phyloP scores from a whole-genome alignment of 495 filamentous ascomycete species.

The Tetracladium setigerum region DNA sequence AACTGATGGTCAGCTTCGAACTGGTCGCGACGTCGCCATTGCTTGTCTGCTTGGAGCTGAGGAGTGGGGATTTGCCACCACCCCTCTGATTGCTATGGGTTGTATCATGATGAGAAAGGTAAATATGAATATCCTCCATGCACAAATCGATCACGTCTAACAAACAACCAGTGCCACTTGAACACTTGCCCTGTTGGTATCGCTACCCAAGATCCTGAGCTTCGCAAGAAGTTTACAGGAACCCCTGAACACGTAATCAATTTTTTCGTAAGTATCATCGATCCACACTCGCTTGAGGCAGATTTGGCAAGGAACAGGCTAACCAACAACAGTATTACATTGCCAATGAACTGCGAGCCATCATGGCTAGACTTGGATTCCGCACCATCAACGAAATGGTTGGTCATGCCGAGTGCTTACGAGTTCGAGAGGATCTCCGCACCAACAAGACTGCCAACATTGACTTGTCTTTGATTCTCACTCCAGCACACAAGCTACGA shows the following conservation, averaged over 20 bases:
- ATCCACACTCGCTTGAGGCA: no score
- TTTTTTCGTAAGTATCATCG: conserved; percentile 56
- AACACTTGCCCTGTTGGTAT: conserved; percentile 98
- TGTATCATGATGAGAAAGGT: conserved; percentile 94
- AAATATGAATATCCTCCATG: conserved; percentile 18
- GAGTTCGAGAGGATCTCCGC: conserved; percentile 81
- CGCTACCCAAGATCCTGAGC: conserved; percentile 90
- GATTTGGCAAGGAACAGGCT: no score
- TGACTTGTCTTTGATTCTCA: conserved; percentile 91
- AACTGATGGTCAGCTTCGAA: conserved; percentile 94
- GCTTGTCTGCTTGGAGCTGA: conserved; percentile 95
- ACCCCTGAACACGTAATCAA: conserved; percentile 98
- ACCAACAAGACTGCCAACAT: conserved; percentile 88
- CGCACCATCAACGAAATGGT: conserved; percentile 98
- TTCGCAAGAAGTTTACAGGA: conserved; percentile 90
- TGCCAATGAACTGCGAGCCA: conserved; percentile 93
- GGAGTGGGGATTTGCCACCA: conserved; percentile 98
- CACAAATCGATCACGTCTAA: neutral
- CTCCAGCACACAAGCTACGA: conserved; percentile 90
- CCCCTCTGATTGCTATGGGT: conserved; percentile 93
- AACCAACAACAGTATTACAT: conserved; percentile 60
- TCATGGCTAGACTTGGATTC: conserved; percentile 96
- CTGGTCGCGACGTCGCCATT: conserved; percentile 91
- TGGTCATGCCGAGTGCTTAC: conserved; percentile 81
- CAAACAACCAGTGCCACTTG: conserved; percentile 22